Evolutionary conservation across 140 eudicot genomes (phyloP).

Genomic region (Flaveria floridana): DNA sequence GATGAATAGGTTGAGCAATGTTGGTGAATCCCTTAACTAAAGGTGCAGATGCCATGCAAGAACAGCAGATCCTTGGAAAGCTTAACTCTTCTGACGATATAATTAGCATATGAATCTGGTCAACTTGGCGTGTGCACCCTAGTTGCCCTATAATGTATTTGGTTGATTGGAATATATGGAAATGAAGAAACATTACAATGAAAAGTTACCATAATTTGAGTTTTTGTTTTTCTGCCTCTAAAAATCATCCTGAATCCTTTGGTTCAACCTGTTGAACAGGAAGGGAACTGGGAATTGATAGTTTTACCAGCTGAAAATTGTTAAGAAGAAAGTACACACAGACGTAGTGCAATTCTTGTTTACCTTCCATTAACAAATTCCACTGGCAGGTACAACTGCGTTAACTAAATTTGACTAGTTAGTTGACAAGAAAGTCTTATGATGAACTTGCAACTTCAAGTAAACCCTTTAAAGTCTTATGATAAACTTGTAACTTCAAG

Average conservation of each 20-base stretch:
- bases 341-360: no score
- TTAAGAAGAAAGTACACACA: no score
- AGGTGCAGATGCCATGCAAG: constrained; percentile 66
- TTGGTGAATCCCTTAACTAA: constrained; percentile 46
- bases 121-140: background rate
- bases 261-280: background rate
- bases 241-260: background rate
- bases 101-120: constrained; percentile 21
- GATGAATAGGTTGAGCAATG: background rate
- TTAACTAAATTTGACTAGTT: no score
- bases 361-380: no score
- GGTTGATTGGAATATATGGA: background rate
- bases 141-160: background rate
- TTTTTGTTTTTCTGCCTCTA: background rate
- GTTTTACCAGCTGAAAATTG: no score
- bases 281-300: no score
- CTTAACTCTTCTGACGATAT: constrained; percentile 41
- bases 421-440: no score
- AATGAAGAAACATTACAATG: background rate
- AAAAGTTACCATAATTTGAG: no score
- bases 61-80: constrained; percentile 60
- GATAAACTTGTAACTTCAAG: no score
- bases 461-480: no score
- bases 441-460: no score
- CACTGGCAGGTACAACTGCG: no score